These are phyloP conservation scores for Phycomyces nitens DNA, from an alignment of 192 early-diverging fungal species.

Conservation along the genomic window DNA sequence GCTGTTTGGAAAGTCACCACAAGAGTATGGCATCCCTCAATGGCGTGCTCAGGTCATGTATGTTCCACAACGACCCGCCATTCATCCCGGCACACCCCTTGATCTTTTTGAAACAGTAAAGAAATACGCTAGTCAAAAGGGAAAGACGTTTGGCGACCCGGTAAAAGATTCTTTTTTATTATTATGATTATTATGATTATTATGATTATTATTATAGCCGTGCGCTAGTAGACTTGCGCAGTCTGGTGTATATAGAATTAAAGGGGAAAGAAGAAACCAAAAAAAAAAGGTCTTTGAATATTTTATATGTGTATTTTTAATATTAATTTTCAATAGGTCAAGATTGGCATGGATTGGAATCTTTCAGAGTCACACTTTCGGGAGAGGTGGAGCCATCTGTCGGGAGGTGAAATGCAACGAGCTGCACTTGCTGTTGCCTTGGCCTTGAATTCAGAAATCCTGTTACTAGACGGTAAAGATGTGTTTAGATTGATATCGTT, in stretches of 20 bases:
- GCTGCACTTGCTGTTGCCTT: slow-evolving; percentile 77
- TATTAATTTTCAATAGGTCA: slow-evolving; percentile 25
- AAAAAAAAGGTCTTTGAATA: not conserved
- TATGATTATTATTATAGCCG: too few relatives aligned
- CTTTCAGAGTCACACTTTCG: slow-evolving; percentile 65
- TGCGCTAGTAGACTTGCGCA: too few relatives aligned
- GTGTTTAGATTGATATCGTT: not conserved
- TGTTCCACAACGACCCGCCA: slow-evolving; percentile 77
- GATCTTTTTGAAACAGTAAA: slow-evolving; percentile 61
- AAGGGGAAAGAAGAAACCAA: too few relatives aligned
- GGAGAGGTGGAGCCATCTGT: slow-evolving; percentile 71
- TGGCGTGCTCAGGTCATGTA: slow-evolving; percentile 83
- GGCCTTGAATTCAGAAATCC: slow-evolving; percentile 66
- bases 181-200: too few relatives aligned
- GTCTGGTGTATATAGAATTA: not conserved
- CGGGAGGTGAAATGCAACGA: slow-evolving; percentile 86
- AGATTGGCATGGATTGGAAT: slow-evolving; percentile 66
- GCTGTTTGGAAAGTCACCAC: slow-evolving; percentile 50
- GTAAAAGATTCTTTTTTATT: slow-evolving; percentile 26
- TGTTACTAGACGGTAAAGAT: slow-evolving; percentile 73
- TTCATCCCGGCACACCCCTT: slow-evolving; percentile 68
- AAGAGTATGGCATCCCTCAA: slow-evolving; percentile 57
- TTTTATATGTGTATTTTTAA: not conserved
- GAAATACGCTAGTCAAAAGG: slow-evolving; percentile 47
- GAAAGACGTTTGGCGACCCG: slow-evolving; percentile 51